Conservation (phyloP, 306 rosid genomes). For the Gleditsia sinensis region DNA sequence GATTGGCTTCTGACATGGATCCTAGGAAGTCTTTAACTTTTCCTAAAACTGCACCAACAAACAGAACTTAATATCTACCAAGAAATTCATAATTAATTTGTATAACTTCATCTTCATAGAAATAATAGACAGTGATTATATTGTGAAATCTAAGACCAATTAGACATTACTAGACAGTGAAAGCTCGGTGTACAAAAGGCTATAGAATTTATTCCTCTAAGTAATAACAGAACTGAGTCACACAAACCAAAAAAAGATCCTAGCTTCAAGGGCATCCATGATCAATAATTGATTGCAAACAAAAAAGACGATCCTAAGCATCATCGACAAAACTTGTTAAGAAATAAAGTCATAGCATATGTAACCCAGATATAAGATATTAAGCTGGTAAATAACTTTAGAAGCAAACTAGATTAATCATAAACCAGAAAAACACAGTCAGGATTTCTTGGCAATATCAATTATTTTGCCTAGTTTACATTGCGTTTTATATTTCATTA, state of each 20-base stretch:
- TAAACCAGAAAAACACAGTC: neutral
- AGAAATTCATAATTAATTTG: neutral
- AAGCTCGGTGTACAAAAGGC: slow-evolving; percentile 6
- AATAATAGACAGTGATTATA: neutral
- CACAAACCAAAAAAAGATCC: neutral
- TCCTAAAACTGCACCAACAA: slow-evolving; percentile 39
- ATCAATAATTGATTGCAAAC: neutral
- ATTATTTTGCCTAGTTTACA: neutral
- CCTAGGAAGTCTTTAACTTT: slow-evolving; percentile 36
- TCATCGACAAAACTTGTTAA: neutral
- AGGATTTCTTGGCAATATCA: neutral
- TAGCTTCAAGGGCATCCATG: neutral
- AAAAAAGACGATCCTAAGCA: neutral
- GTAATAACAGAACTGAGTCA: neutral
- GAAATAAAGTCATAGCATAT: neutral
- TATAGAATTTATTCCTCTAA: neutral
- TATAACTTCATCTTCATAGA: neutral
- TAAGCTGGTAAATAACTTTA: neutral
- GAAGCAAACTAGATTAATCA: neutral
- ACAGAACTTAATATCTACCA: slow-evolving; percentile 1
- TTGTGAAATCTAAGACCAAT: neutral
- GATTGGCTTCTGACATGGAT: slow-evolving; percentile 42
- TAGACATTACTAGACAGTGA: neutral
- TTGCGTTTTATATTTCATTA: neutral
- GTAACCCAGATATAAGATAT: neutral